Evolutionary conservation across 2,329 filamentous ascomycete genomes (phyloP).

Genomic region (Zopfia rhizophila): DNA sequence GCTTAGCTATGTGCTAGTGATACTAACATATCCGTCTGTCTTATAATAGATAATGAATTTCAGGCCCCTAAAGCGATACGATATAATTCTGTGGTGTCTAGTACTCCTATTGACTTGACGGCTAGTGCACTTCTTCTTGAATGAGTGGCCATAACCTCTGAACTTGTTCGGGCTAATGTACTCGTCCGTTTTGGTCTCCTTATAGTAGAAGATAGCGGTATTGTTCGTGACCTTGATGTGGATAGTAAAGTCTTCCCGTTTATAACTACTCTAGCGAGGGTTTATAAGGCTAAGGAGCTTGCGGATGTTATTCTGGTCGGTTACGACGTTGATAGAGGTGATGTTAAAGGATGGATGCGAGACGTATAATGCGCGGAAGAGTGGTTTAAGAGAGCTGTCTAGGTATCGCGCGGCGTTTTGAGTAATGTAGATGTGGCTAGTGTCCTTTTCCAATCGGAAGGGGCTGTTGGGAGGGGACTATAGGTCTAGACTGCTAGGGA

Average conservation of each 20-base stretch:
- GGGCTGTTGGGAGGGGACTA: conserved; percentile 45
- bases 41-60: conserved; percentile 43
- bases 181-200: conserved; percentile 19
- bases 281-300: conserved; percentile 59
- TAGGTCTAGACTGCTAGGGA: conserved; percentile 35
- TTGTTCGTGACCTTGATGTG: conserved; percentile 49
- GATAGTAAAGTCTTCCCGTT: conserved; percentile 52
- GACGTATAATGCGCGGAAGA: conserved; percentile 56
- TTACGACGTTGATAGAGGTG: conserved; percentile 52
- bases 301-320: conserved; percentile 59
- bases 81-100: conserved; percentile 60
- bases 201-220: conserved; percentile 47
- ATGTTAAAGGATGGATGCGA: conserved; percentile 53
- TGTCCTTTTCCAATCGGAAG: conserved; percentile 45
- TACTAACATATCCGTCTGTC: conserved; percentile 54
- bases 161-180: conserved; percentile 44
- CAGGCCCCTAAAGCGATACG: conserved; percentile 56
- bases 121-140: conserved; percentile 57
- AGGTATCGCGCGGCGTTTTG: conserved; percentile 59
- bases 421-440: conserved; percentile 52
- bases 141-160: conserved; percentile 56
- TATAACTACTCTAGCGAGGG: conserved; percentile 18
- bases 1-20: conserved; percentile 2
- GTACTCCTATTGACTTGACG: conserved; percentile 49
- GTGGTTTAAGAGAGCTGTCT: conserved; percentile 55